These are phyloP conservation scores for Westerdykella ornata DNA, from an alignment of 2,329 filamentous ascomycete genomes.

Conservation along the genomic window DNA sequence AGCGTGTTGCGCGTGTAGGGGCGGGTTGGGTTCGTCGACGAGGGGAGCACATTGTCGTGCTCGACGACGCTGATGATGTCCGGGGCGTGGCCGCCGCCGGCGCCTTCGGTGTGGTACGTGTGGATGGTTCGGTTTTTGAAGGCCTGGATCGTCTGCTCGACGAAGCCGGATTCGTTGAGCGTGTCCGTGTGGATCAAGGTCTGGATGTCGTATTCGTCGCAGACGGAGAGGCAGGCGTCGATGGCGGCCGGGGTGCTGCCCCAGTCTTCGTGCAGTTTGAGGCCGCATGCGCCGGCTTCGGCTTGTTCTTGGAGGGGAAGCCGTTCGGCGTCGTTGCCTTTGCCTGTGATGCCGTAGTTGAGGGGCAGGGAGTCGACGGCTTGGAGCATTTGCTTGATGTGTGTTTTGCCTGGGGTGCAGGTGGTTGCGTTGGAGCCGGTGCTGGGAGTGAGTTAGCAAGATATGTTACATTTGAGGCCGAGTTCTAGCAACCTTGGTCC, in stretches of 20 bases:
- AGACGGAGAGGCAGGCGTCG: slow-evolving; percentile 71
- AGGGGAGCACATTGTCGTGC: slow-evolving; percentile 79
- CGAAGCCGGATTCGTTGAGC: slow-evolving; percentile 94
- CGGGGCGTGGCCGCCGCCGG: slow-evolving; percentile 87
- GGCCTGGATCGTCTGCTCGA: slow-evolving; percentile 80
- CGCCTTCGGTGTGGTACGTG: slow-evolving; percentile 94
- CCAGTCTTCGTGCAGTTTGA: slow-evolving; percentile 97
- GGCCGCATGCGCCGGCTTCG: slow-evolving; percentile 74
- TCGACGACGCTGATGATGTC: slow-evolving; percentile 95
- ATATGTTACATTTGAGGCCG: not conserved
- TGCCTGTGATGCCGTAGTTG: slow-evolving; percentile 86
- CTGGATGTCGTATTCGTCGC: slow-evolving; percentile 87
- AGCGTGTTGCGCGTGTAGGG: slow-evolving; percentile 89
- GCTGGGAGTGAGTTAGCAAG: slow-evolving; percentile 40
- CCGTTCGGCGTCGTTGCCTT: slow-evolving; percentile 77
- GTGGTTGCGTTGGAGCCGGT: slow-evolving; percentile 89
- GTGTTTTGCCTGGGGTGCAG: slow-evolving; percentile 78
- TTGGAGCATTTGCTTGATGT: slow-evolving; percentile 84
- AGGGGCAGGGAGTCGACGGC: slow-evolving; percentile 74
- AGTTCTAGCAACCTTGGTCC: slow-evolving; percentile 62
- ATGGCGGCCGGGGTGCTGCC: slow-evolving; percentile 86
- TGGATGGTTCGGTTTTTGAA: slow-evolving; percentile 86
- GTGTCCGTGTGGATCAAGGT: slow-evolving; percentile 95
- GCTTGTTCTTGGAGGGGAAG: slow-evolving; percentile 71
- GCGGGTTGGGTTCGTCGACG: slow-evolving; percentile 84